Evolutionary conservation across 2,329 filamentous ascomycete species (phyloP).

Genomic region (Pleoardoris graminearum): DNA sequence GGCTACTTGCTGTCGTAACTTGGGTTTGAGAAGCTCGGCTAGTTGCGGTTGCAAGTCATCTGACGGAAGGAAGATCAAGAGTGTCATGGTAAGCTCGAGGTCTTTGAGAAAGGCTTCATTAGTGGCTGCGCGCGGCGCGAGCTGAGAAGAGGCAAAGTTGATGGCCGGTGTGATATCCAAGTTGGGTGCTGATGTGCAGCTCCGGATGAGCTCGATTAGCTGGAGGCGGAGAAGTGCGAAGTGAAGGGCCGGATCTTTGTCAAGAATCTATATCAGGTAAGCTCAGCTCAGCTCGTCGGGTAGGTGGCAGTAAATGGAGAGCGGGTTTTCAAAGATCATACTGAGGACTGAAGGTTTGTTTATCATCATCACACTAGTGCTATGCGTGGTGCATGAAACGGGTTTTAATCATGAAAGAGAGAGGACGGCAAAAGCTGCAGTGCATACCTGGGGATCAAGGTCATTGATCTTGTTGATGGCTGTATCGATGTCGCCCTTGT

Average conservation of each 20-base stretch:
- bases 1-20: constrained; percentile 81
- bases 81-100: constrained; percentile 88
- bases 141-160: constrained; percentile 82
- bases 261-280: constrained; percentile 66
- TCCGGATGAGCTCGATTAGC: constrained; percentile 88
- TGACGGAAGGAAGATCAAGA: constrained; percentile 79
- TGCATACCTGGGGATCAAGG: constrained; percentile 82
- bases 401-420: constrained; percentile 84
- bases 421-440: constrained; percentile 10
- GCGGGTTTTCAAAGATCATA: constrained; percentile 62
- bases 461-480: constrained; percentile 90
- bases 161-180: constrained; percentile 79
- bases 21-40: constrained; percentile 75
- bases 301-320: constrained; percentile 9
- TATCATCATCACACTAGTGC: constrained; percentile 86
- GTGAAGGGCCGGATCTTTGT: constrained; percentile 79
- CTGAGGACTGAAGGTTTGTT: constrained; percentile 79
- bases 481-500: constrained; percentile 79
- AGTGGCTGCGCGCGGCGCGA: constrained; percentile 83
- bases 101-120: constrained; percentile 82
- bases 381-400: constrained; percentile 99
- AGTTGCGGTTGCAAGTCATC: constrained; percentile 77
- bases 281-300: constrained; percentile 16
- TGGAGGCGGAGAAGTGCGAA: constrained; percentile 90
- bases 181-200: constrained; percentile 66